A percentile compares a stretch with the other conserved stretches of the same genome.
These are phyloP conservation scores for Salix koriyanagi DNA, from an alignment of 345 rosid species.

Conservation along the genomic window DNA sequence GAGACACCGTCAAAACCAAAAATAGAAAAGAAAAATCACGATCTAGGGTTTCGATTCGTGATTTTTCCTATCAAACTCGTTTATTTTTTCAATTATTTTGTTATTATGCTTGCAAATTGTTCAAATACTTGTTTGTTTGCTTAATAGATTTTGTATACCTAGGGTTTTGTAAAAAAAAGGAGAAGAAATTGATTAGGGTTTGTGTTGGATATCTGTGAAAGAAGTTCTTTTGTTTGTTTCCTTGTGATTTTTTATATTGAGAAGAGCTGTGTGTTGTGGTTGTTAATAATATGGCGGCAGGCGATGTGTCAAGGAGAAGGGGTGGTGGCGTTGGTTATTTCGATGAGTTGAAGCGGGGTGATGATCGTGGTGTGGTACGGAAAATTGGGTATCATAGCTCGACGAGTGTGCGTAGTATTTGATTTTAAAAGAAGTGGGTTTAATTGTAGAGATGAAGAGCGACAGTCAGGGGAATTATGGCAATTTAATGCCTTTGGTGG, in stretches of 20 bases:
- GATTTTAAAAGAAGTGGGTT: constrained; percentile 18
- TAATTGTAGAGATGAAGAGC: constrained; percentile 11
- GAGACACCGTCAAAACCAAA: constrained; percentile 20
- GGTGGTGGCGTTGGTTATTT: constrained; percentile 21
- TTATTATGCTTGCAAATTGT: neutral
- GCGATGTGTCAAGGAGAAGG: constrained; percentile 50
- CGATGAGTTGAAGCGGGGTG: constrained; percentile 10
- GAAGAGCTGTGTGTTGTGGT: constrained; percentile 41
- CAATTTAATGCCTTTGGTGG: constrained; percentile 1
- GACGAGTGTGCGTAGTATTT: neutral
- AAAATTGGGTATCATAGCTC: neutral
- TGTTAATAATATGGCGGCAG: constrained; percentile 72
- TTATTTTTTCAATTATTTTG: constrained; percentile 12
- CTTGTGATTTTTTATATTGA: constrained; percentile 23
- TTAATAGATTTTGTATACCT: neutral
- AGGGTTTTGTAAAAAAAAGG: neutral
- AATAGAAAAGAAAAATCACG: neutral
- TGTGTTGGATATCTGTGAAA: constrained; percentile 25
- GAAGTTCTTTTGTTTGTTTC: neutral
- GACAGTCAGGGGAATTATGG: neutral
- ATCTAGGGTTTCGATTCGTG: neutral
- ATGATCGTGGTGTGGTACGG: neutral
- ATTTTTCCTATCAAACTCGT: constrained; percentile 4
- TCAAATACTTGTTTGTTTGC: neutral
- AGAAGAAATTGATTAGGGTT: constrained; percentile 27